These are phyloP conservation scores for Mycena epipterygia DNA, from an alignment of 768 basidiomycete species.

Conservation along the genomic window DNA sequence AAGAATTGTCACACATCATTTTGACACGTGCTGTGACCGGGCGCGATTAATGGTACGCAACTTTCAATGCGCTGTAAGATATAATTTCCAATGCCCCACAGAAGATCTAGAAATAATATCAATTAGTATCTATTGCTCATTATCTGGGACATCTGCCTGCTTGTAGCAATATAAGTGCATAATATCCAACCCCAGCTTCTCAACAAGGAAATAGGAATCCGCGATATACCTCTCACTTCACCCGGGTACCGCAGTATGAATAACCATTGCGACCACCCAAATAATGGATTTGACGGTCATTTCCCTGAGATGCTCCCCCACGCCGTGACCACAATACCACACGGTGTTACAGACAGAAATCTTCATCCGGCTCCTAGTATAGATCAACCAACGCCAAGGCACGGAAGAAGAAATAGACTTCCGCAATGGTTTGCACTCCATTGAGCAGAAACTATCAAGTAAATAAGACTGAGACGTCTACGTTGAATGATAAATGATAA, in stretches of 20 bases:
- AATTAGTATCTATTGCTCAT: neutral
- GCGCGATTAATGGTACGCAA: too few relatives aligned
- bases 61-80: neutral
- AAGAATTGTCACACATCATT: neutral
- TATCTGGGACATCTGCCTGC: neutral
- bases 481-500: neutral
- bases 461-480: neutral
- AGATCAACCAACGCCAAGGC: neutral
- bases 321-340: neutral
- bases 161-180: neutral
- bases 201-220: conserved; percentile 1
- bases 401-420: conserved; percentile 2
- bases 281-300: neutral
- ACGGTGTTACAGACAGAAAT: neutral
- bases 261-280: conserved; percentile 6
- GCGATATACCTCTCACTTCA: neutral
- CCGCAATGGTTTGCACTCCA: neutral
- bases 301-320: neutral
- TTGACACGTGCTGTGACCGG: neutral
- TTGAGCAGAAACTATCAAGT: neutral
- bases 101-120: neutral
- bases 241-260: too few relatives aligned
- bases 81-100: neutral
- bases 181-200: conserved; percentile 13
- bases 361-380: neutral